Evolutionary conservation across 768 basidiomycete species (phyloP), one percentile per base, ranked within the genome.

Genomic region (Mycena vulgaris): DNA sequence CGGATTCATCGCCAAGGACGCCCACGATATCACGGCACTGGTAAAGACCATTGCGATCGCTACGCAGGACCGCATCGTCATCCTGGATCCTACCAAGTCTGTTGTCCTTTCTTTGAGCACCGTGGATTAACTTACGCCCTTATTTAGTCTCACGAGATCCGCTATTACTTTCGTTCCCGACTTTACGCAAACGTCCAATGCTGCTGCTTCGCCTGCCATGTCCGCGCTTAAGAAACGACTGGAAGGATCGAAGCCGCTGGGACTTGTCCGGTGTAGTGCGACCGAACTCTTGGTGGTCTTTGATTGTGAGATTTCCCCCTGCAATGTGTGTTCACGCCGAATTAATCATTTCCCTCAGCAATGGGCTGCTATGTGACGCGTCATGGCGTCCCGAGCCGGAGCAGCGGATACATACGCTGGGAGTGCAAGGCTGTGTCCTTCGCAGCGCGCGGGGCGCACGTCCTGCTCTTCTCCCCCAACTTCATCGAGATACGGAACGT

Each of bases 291-390:
- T 96, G 70, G 87, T 95, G 16, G 78, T 96, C 40, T 96, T 92
- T 71, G 92, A 96, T 70, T 86, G 94, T 93, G 64, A 75, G 90
- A 77, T 56, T 17, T 42, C 37, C 37, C 48, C 58, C 58, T 31
- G 31, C 53, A 25, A 49, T 23, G 66, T 19, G 47, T 14, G 47
- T n/a, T 45, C n/a, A 21, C 33, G 51, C 9, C 28, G 13, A 33
- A 62, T 61, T 40, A 57, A 58, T 59, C 31, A 47, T 60, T 55
- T 27, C 27, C 10, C 37, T 10, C 68, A 95, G 95, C 87, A 31
- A 80, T 95, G 45, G 95, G 94, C 17, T 93, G 89, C 75, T 95
- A 92, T 77, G 88, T 95, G 74, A 88, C 91, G 64, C 91, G 89
- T 63, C 85, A 89, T 69, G 95, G 95, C 2, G 77, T 82, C 1